Base-by-base conservation (phyloP, 2,329 filamentous ascomycete species). In the Lecanoromycetidae sp. region DNA sequence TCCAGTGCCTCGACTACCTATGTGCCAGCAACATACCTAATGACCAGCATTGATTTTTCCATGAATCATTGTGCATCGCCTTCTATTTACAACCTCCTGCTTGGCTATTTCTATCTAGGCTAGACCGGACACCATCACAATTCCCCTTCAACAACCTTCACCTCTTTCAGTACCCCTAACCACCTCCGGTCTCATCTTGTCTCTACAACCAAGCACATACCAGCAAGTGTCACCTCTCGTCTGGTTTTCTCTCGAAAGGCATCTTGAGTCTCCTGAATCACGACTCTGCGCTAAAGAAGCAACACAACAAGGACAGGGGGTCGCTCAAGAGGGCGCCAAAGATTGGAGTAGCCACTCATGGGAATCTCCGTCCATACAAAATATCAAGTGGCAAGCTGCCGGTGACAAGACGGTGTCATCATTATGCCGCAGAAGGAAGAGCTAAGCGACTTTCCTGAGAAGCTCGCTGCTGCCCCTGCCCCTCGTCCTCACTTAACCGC, bases 341-440 rank as follows among this genome's bases (percentile, higher is more conserved):
- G n/a, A 20, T 29, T 29, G 30, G 20, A 42, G 33, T 17, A 47
- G 38, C 25, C 33, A 41, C 42, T 38, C 41, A 47, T 47, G 45
- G 45, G 45, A 47, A 12, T 42, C 29, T 20, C 19, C 9, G 36
- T 35, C n/a, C 30, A 10, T 26, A 19, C 13, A 42, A 12, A 25
- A 17, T 30, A 47, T 19, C 36, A 34, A 33, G 29, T 47, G 52
- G 49, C 46, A 30, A 27, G 42, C 20, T 10, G 55, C 50, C 36
- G 58, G 57, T 43, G 54, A 56, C 40, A 51, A 45, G 42, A 40
- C 40, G 44, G 35, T n/a, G 12, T 19, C 20, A 36, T 40, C 42
- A 37, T 15, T 3, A 54, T 53, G 52, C 35, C 52, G 22, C 45
- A 50, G 34, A 45, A 41, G 20, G 47, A 54, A 12, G 45, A 48